Evolutionary conservation across 2,329 filamentous ascomycete genomes (phyloP).

Genomic region (Ophiostoma perfectum): DNA sequence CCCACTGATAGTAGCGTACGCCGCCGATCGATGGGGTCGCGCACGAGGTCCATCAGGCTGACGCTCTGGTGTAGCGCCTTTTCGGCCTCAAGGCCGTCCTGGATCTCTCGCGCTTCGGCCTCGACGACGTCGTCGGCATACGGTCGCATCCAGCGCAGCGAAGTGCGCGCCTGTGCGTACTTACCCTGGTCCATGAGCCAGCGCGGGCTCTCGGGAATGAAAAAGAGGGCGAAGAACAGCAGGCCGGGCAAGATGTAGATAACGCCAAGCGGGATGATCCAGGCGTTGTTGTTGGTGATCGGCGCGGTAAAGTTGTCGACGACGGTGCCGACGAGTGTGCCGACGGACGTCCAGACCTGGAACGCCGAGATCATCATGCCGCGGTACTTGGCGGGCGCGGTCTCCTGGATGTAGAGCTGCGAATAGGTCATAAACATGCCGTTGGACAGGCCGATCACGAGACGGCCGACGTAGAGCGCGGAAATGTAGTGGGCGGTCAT

Average conservation of each 20-base stretch:
- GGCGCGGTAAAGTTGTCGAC: constrained; percentile 46
- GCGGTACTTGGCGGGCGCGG: constrained; percentile 31
- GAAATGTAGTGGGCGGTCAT: constrained; percentile 50
- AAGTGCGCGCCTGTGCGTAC: constrained; percentile 33
- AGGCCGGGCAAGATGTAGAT: constrained; percentile 38
- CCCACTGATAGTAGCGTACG: constrained; percentile 45
- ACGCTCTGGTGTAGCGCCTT: constrained; percentile 32
- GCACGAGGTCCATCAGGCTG: constrained; percentile 44
- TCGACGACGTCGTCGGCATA: constrained; percentile 31
- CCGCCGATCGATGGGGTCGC: constrained; percentile 47
- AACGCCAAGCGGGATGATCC: constrained; percentile 39
- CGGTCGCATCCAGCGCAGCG: constrained; percentile 36
- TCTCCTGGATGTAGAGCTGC: constrained; percentile 37
- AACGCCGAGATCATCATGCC: constrained; percentile 37
- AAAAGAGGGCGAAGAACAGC: constrained; percentile 35
- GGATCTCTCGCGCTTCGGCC: constrained; percentile 37
- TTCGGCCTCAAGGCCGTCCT: constrained; percentile 36
- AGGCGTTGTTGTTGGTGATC: constrained; percentile 36
- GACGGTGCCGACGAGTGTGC: constrained; percentile 41
- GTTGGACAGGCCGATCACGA: constrained; percentile 52
- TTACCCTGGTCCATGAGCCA: constrained; percentile 38
- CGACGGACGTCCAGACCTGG: constrained; percentile 33
- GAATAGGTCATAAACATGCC: constrained; percentile 52
- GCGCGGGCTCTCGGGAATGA: constrained; percentile 40
- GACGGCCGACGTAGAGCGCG: constrained; percentile 49